Percentiles rank a stretch among this genome's conserved stretches.
Evolutionary conservation across 2,329 filamentous ascomycete species (phyloP).

Genomic region (Sphaceloma murrayae): DNA sequence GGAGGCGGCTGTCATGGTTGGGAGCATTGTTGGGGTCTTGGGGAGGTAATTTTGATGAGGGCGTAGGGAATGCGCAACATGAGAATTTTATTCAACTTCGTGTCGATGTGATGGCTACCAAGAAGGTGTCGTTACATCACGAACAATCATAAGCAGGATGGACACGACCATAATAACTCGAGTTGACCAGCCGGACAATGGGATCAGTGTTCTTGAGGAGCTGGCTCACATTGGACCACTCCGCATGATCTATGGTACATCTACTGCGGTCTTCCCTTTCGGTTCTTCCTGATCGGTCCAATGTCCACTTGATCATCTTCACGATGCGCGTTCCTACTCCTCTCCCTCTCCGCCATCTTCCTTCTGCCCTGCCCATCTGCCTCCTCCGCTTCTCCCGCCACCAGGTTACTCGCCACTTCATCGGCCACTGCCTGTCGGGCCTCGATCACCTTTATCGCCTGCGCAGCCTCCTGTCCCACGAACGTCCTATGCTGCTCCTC

Average conservation of each 20-base stretch:
- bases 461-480: not conserved
- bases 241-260: not conserved
- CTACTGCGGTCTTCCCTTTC: not conserved
- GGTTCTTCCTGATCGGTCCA: slow-evolving; percentile 13
- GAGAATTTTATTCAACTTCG: too few relatives aligned
- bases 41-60: slow-evolving; percentile 21
- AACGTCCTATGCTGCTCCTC: not conserved
- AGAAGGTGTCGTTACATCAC: too few relatives aligned
- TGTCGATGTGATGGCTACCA: too few relatives aligned
- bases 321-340: slow-evolving; percentile 2
- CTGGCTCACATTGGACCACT: too few relatives aligned
- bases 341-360: not conserved
- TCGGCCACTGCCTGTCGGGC: not conserved
- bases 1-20: slow-evolving; percentile 90
- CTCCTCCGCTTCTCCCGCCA: not conserved
- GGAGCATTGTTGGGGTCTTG: slow-evolving; percentile 60
- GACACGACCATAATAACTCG: too few relatives aligned
- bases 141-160: too few relatives aligned
- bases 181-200: too few relatives aligned
- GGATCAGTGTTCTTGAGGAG: too few relatives aligned
- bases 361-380: not conserved
- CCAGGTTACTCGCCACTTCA: not conserved
- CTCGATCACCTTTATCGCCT: slow-evolving; percentile 2
- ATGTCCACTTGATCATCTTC: not conserved
- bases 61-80: too few relatives aligned